These are phyloP conservation scores for Thielaviopsis musarum DNA, from an alignment of 2,329 filamentous ascomycete genomes.

Conservation along the genomic window DNA sequence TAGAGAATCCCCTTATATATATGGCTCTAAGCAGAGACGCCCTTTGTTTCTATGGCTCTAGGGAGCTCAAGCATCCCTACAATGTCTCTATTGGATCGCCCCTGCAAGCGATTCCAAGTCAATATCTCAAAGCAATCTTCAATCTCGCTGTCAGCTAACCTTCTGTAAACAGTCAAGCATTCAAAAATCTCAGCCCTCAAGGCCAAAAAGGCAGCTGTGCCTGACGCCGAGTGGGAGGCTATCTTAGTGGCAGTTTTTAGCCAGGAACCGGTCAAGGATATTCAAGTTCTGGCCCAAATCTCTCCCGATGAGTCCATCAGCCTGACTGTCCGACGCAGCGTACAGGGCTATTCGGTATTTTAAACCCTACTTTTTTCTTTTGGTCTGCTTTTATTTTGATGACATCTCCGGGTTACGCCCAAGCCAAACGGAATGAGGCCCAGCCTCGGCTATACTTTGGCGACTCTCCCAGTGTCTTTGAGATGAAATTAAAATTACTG, in stretches of 20 bases:
- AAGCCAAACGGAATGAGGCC: not conserved
- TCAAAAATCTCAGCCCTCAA: conserved; percentile 30
- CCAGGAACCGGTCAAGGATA: conserved; percentile 30
- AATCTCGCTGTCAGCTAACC: not conserved
- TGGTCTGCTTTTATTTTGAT: no score
- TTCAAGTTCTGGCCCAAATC: conserved; percentile 44
- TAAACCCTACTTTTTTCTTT: not conserved
- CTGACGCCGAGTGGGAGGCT: conserved; percentile 48
- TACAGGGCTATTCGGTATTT: conserved; percentile 51
- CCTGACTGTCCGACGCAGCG: conserved; percentile 47
- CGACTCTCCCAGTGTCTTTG: not conserved
- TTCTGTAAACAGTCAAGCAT: conserved; percentile 26
- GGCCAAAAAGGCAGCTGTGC: conserved; percentile 35
- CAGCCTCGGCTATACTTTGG: not conserved
- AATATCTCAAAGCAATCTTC: no score
- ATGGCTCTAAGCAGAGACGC: no score
- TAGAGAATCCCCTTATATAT: not conserved
- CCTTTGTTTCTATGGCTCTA: no score
- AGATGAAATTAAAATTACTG: no score
- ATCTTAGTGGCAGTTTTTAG: conserved; percentile 42
- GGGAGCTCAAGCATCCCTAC: no score
- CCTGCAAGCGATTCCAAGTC: no score
- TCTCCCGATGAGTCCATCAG: conserved; percentile 33
- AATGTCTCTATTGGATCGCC: no score
- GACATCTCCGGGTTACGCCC: no score